Evolutionary conservation across 768 basidiomycete genomes (phyloP).

Genomic region (Antrodiella citrinella): DNA sequence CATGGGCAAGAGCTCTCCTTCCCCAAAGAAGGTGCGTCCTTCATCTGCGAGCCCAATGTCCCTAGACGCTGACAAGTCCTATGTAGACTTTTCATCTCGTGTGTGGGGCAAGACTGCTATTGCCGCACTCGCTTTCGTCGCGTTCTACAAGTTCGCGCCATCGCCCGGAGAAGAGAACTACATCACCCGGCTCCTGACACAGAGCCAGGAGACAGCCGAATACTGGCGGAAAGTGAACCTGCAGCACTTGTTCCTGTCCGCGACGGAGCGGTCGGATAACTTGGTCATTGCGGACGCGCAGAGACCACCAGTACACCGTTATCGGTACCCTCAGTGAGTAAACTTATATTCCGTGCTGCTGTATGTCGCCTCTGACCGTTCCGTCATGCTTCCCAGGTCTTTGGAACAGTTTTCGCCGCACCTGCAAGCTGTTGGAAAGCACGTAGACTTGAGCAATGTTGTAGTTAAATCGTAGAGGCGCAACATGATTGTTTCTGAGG

Average conservation of each 20-base stretch:
- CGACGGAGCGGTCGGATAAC: constrained; percentile 34
- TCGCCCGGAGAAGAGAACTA: constrained; percentile 50
- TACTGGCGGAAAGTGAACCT: constrained; percentile 50
- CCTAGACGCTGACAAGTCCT: neutral
- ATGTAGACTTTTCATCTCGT: constrained; percentile 50
- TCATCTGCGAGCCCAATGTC: too few relatives aligned
- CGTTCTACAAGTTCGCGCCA: constrained; percentile 65
- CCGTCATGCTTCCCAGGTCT: constrained; percentile 27
- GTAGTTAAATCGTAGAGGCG: constrained; percentile 21
- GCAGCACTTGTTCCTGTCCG: constrained; percentile 43
- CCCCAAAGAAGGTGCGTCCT: constrained; percentile 52
- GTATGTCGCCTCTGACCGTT: neutral
- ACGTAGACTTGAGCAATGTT: constrained; percentile 27
- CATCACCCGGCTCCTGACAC: constrained; percentile 57
- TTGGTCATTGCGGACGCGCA: constrained; percentile 36
- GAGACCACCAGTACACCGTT: constrained; percentile 46
- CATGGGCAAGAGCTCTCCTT: constrained; percentile 35
- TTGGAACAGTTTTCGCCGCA: constrained; percentile 57
- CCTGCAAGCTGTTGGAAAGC: constrained; percentile 47
- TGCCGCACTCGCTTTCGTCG: constrained; percentile 39
- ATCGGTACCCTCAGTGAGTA: constrained; percentile 69
- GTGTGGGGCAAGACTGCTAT: constrained; percentile 63
- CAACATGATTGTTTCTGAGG: too few relatives aligned
- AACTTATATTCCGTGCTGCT: neutral
- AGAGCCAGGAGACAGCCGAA: constrained; percentile 45